Base-by-base conservation (phyloP, 2,329 filamentous ascomycete genomes). In the Xylaria multiplex region DNA sequence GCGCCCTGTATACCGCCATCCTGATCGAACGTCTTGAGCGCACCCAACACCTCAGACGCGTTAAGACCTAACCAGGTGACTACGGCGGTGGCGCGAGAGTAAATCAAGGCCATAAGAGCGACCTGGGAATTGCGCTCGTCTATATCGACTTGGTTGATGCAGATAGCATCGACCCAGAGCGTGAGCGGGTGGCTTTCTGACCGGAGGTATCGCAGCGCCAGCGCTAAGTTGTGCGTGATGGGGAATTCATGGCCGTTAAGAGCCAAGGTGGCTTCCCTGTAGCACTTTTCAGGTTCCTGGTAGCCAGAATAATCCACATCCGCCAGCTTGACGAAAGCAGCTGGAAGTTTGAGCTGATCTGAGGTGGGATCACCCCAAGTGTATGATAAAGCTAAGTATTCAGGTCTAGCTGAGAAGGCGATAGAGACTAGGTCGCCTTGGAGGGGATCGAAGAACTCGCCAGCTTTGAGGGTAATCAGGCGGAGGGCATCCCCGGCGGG, bases 161-260 rank as follows among this genome's bases (percentile, higher is more conserved):
- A 57, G 16, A 57, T 42, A 7, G 54, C 42, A 22, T 57, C 54
- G 24, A 57, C 32, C 50, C 50, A 54, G 50, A 40, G 13, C 11
- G 35, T 50, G 22, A 58, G 54, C 27, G 46, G 46, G 5, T 40
- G 55, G 37, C 35, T 63, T 3, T 48, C 19, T 2, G 61, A 64
- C 19, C 61, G 46, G 13, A 64, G 9, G 54, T 59, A 59, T 22
- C 54, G 60, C 46, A 63, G 53, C 4, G 53, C 60, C 37, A 58
- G 46, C n/a, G 60, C 54, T 37, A 63, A 50, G 46, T 63, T 63
- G 37, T 52, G 53, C 48, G 2, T 19, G 24, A 63, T 46, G 14
- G 45, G n/a, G 2, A 63, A 9, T 7, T 53, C 35, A 22, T 58
- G 46, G 1, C 54, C 60, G 14, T 58, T 46, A 14, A 62, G 53